These are phyloP conservation scores for Epichloe glyceriae DNA, from an alignment of 2,329 filamentous ascomycete genomes.

Conservation along the genomic window DNA sequence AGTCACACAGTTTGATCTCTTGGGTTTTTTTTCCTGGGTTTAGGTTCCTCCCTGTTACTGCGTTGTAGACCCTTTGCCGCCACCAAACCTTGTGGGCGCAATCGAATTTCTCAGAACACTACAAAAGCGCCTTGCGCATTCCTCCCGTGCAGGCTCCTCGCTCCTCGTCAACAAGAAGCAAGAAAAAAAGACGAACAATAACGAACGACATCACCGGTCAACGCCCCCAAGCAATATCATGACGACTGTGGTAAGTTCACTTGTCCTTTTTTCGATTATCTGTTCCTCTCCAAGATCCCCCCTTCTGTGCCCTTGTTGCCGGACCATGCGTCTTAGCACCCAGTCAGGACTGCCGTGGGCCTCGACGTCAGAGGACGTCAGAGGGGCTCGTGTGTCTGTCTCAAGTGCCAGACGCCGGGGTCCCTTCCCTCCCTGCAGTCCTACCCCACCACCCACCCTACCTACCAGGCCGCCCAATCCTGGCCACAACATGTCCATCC, in stretches of 20 bases:
- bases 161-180: too few species aligned
- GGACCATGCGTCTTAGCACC: conserved; percentile 3
- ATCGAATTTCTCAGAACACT: not conserved
- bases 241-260: conserved; percentile 25
- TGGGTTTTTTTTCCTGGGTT: not conserved
- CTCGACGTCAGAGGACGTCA: conserved; percentile 24
- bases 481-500: not conserved
- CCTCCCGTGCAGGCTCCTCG: not conserved
- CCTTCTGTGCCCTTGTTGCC: not conserved
- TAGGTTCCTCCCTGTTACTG: not conserved
- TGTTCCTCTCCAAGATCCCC: conserved; percentile 1
- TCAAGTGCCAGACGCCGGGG: conserved; percentile 10
- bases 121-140: not conserved
- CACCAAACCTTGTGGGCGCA: not conserved
- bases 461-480: not conserved
- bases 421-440: not conserved
- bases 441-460: too few species aligned
- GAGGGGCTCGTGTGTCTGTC: conserved; percentile 26
- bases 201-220: not conserved
- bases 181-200: too few species aligned
- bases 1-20: not conserved
- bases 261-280: conserved; percentile 4
- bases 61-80: not conserved
- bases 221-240: conserved; percentile 12
- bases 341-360: conserved; percentile 3